Base-by-base conservation (phyloP, 352 stramenopile genomes). In the Phytophthora citrophthora region DNA sequence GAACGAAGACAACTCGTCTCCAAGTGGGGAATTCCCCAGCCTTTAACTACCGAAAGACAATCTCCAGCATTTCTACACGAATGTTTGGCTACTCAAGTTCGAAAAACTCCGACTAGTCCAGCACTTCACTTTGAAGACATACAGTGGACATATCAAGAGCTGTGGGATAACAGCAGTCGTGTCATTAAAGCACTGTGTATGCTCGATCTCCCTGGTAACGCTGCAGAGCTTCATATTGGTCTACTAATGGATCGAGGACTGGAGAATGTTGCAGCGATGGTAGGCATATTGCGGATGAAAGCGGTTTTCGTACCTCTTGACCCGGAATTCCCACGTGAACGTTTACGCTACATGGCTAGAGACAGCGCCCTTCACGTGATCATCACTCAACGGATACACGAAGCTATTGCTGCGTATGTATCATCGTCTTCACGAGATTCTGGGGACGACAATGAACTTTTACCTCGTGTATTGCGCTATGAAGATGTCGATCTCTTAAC, bases 241-340 rank as follows among this genome's bases (percentile, higher is more conserved):
- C 44, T 86, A 9, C 70, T 86, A 29, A 7, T 84, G 15, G 66
- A 79, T 45, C 76, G 79, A 31, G 76, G 76, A 4, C 41, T 85
- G 12, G 60, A 73, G 31, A 79, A 75, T 50, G 74, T 81, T 11
- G 76, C 74, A 29, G 69, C 73, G 23, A 81, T 86, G 43, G 13
- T 86, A 8, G 74, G 70, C 1, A 70, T 66, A 18, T 48, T 88
- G n/a, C 70, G 71, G n/a, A 31, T 58, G 7, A 53, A 66, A 8
- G 74, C 65, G 5, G 68, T 76, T 4, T 86, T 88, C 50, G 71
- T 86, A 4, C 74, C 79, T 2, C 58, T 86, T 16, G 80, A 87
- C 41, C 63, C 68, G 10, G 70, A 72, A 26, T 89, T 84, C 29
- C 77, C 77, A n/a, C 32, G 53, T 23, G 68, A 81, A 12, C 77